Base-by-base conservation (phyloP, 2,329 filamentous ascomycete species). In the Ceratocystis lukuohia region DNA sequence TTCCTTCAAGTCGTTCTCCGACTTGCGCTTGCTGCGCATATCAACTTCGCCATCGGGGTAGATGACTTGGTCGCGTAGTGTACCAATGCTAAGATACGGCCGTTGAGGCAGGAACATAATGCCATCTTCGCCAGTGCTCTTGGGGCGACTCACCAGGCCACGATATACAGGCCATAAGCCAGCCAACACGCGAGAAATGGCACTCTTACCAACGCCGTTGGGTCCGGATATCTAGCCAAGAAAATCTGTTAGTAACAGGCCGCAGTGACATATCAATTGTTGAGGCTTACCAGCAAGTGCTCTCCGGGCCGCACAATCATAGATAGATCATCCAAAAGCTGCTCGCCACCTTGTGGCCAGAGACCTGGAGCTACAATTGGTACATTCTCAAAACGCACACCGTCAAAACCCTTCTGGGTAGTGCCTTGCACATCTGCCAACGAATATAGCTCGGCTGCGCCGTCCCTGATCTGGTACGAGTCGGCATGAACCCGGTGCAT, bases 101-200 rank as follows among this genome's bases (percentile, higher is more conserved):
- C 93, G 83, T 75, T 99, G 94, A 0, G 94, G 94, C 10, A 99
- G 82, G 77, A 99, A 97, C 92, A 99, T 97, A 77, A 99, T 96
- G 68, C 94, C 94, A 70, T 97, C 93, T 69, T 87, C 82, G 48
- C 91, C 91, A 53, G 84, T 83, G 48, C 79, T 82, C 72, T 94
- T 90, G 2, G 94, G 93, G 1, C 92, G 85, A 67, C 89, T 95
- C 20, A 96, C 90, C 1, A 99, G 80, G 2, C 94, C 94, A 57
- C 94, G 88, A 74, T 97, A 99, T 0, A 95, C 88, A 0, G 94
- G 95, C 94, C 95, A 99, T 8, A 99, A 80, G 0, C 94, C 94
- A 0, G 93, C 91, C 6, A 96, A 85, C 37, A 97, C 85, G 62
- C 94, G 87, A 3, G 91, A 80, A 62, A 99, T 91, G 17, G 92